Evolutionary conservation across 805 yeast species (phyloP), one percentile per base, ranked within the genome.

Genomic region (Zygosaccharomyces siamensis): DNA sequence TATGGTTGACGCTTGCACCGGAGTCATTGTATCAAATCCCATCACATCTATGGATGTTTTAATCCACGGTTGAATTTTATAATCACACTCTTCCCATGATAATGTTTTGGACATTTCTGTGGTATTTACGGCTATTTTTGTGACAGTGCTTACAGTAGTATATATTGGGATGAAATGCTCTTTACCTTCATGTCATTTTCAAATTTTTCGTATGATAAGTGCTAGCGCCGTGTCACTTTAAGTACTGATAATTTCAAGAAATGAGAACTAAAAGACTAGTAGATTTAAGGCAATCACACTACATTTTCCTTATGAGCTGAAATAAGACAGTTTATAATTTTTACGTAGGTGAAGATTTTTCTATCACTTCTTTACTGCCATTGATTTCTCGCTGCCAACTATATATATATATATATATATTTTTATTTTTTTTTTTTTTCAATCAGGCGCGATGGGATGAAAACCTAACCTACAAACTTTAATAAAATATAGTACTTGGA

Each of bases 1-100:
- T 43, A 93, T 86, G 0, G 95, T 83, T 0, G 97, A 80, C 0
- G 99, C 98, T 64, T 93, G 99, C 0, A 93, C 99, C 0, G 99
- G 96, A 0, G 99, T 93, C 97, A 92, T 89, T 10, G 78, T 64
- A 2, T 79, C 77, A 63, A 78, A 90, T 2, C 95, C 97, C 52
- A 84, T 63, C 1, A 90, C 78, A n/a, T 71, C 67, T 10, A 90
- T 74, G 2, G 96, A 93, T 1, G 81, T 61, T 45, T 58, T 61
- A 50, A 88, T 64, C 95, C 95, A 88, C 7, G 87, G 84, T 33
- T 79, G 79, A 28, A 87, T 63, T 5, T 73, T 66, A 43, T 72
- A 75, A 14, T 75, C 61, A 31, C 84, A 61, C 6, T 76, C 72
- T 7, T 74, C 76, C 95, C 95, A 88, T 5, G 72, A 67, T 44